phyloP scores from a whole-genome alignment of 2,329 filamentous ascomycete species.

The Colletotrichum simmondsii region DNA sequence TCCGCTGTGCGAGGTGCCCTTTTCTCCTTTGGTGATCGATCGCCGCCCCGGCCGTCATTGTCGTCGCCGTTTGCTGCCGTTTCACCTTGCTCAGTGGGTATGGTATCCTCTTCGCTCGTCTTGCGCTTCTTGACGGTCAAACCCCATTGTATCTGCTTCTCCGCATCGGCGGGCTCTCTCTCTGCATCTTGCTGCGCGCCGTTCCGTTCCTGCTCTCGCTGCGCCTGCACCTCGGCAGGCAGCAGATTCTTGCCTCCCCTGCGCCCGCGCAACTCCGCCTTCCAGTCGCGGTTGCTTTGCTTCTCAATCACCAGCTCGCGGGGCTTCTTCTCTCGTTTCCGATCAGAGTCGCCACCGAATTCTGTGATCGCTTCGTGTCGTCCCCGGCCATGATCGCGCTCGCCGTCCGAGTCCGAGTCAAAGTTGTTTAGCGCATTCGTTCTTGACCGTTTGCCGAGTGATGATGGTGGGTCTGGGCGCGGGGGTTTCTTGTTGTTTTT shows the following conservation, averaged over 20 bases:
- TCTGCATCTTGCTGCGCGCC: constrained; percentile 40
- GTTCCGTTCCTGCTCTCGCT: constrained; percentile 51
- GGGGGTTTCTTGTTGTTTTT: constrained; percentile 20
- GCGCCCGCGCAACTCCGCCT: constrained; percentile 61
- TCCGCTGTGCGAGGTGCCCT: constrained; percentile 39
- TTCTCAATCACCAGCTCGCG: constrained; percentile 66
- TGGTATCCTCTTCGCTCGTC: constrained; percentile 65
- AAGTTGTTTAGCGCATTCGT: constrained; percentile 55
- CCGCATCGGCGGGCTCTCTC: constrained; percentile 54
- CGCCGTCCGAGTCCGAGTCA: constrained; percentile 49
- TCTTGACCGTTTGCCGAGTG: constrained; percentile 61
- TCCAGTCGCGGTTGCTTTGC: constrained; percentile 72
- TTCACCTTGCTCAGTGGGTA: constrained; percentile 34
- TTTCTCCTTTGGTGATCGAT: neutral
- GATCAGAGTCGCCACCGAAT: constrained; percentile 57
- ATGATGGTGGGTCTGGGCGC: constrained; percentile 47
- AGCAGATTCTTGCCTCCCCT: constrained; percentile 64
- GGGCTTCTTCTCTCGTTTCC: constrained; percentile 38
- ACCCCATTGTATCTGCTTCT: constrained; percentile 67
- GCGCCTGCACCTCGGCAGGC: constrained; percentile 64
- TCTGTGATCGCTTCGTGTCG: constrained; percentile 61
- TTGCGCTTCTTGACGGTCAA: constrained; percentile 58
- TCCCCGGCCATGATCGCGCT: constrained; percentile 36
- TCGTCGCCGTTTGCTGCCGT: neutral
- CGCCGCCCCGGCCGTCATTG: neutral